Evolutionary conservation across 169 alveolate genomes (phyloP), one percentile per base, ranked within the genome.

Genomic region (Cryptosporidium viatorum): DNA sequence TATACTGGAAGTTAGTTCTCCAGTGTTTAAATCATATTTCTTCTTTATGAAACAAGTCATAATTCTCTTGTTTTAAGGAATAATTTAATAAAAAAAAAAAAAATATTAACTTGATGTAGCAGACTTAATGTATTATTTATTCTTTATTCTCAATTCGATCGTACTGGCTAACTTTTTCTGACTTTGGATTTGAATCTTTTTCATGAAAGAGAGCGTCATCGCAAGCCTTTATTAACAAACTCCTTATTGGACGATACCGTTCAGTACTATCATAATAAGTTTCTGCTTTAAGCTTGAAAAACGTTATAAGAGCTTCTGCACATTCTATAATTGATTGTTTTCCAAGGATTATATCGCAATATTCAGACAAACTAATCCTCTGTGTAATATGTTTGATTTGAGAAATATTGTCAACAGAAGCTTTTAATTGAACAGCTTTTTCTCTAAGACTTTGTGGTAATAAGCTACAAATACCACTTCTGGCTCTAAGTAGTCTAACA

Each of bases 291-390:
- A 80, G 48, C 62, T 80, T 80, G 45, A 80, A 80, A 41, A 80
- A 65, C 0, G 68, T 62, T 37, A 21, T 62, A 45, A 80, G 59
- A 37, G 80, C 89, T 21, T 80, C 89, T 16, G 68, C 89, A 65
- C 89, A 80, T 62, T 80, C 89, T 62, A 60, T 37, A 80, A 80
- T 67, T 62, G 89, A 31, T 60, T 65, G 73, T 45, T 80, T 80
- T 23, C 58, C 89, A 45, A 62, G 75, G 2, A 80, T 65, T n/a
- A 80, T 45, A 62, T 80, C 89, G 33, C 89, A 80, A 62, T 65
- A 80, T 8, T 80, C 89, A 10, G 75, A 10, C 33, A 80, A 65
- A 41, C 65, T 37, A 37, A 80, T 43, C 43, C 75, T 80, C 9
- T 39, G 37, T 3, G 51, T 62, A 33, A 80, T 45, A 45, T 80